Base-by-base conservation (phyloP, 106 monocot species). In the Amphibolis antarctica region DNA sequence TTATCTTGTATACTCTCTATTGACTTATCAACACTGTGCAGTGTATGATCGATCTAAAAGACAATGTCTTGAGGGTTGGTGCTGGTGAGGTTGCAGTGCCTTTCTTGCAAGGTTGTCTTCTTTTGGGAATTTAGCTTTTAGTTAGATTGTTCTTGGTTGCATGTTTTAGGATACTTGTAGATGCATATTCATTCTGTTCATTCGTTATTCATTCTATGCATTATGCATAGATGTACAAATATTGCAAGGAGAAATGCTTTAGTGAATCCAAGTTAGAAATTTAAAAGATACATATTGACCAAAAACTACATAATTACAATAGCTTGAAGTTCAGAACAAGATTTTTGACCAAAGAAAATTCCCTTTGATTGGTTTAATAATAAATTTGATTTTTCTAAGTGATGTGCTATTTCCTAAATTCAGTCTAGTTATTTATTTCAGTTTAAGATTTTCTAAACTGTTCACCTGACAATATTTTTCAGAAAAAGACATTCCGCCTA, bases 11-110 rank as follows among this genome's bases (percentile, higher is more conserved):
- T 21, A 20, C 53, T 53, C 48, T 49, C 11, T 49, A 49, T 49
- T 49, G 48, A 49, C 48, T 13, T 49, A 49, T 49, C 28, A 15
- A 17, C 26, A 42, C 24, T 14, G 7, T 78, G 59, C 74, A 96
- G 96, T 96, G 96, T 66, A 90, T 82, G 68, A 90, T 96, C 66
- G 96, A 96, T 68, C 74, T 96, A n/a, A 96, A 96, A 59, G 90
- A 96, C n/a, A 96, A 90, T 75, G 90, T 96, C 36, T 68, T 96
- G 53, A 81, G 96, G 80, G 86, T 96, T 26, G 96, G 89, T 53
- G 96, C 86, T 58, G 96, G 96, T 53, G 96, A 96, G 70, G 96
- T 90, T 78, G 81, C 86, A n/a, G 96, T 96, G 63, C 96, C 96
- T 70, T 96, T 96, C 78, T 79, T 96, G 63, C 82, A 86, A 90